Evolutionary conservation across 306 rosid genomes (phyloP), one percentile per base, ranked within the genome.

Genomic region (Benincasa hispida): DNA sequence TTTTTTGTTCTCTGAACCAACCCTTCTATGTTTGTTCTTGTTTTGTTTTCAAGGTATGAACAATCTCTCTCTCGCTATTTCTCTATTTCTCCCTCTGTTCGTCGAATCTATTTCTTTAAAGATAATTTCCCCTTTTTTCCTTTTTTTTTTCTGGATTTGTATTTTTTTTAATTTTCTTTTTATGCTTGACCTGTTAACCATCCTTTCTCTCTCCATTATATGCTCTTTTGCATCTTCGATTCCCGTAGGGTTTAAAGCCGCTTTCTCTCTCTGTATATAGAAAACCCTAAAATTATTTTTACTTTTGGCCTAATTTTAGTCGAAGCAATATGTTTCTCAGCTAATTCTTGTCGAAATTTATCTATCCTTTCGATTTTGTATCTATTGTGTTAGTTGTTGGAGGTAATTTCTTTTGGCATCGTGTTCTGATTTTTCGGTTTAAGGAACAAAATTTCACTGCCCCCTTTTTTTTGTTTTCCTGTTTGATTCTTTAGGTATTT

Each of bases 21-120:
- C 80, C 76, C 75, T 73, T 77, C 77, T 77, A 67, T 85, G 80
- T 62, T 78, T 75, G 79, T 66, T 79, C 79, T 76, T 80, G 76
- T 77, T 80, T 83, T 84, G 90, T 74, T 82, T 83, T 80, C 73
- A 86, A 93, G 97, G 96, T 90, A 65, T 32, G 86, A 84, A 84
- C 80, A 84, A 84, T 74, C 9, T 39, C 84, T 80, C 82, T 77
- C 41, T 74, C 41, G 80, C 51, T 72, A 28, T 79, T 67, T 77
- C 73, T 5, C 32, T 9, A 30, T 32, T 63, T 65, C 34, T 25
- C 48, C 60, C 78, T 86, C 55, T 73, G 79, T 74, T 83, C 81
- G 83, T 39, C 83, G 92, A 91, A 89, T 93, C 88, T 89, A 70
- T 81, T 65, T 58, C 80, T 84, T 81, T 48, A 76, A 80, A 80